phyloP scores from a whole-genome alignment of 306 rosid species.

The Benincasa hispida region DNA sequence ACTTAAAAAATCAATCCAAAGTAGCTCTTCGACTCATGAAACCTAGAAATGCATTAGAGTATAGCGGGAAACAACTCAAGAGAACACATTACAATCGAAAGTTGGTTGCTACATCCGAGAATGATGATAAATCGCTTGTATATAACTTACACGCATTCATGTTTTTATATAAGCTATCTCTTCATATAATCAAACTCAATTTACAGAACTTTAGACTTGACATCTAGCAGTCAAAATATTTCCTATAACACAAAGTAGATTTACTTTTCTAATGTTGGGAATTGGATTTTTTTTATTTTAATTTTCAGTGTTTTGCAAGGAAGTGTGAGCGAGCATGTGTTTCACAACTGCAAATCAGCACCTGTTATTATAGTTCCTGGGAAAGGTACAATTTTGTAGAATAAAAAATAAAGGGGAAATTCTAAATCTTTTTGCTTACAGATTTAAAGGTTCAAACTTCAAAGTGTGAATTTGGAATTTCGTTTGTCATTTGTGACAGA shows the following conservation, averaged over 20 bases:
- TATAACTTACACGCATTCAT: background rate
- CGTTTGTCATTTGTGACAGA: conserved; percentile 21
- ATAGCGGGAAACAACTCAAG: background rate
- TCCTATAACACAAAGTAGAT: background rate
- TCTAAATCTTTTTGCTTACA: background rate
- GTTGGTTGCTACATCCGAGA: background rate
- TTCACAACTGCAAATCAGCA: conserved; percentile 70
- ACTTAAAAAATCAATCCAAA: no score
- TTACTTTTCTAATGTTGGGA: background rate
- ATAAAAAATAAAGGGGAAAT: background rate
- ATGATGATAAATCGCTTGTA: background rate
- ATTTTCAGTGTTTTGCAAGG: conserved; percentile 62
- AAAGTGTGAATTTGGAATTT: background rate
- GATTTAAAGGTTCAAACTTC: background rate
- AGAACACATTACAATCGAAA: background rate
- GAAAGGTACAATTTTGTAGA: conserved; percentile 28
- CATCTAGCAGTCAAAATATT: background rate
- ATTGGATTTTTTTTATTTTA: background rate
- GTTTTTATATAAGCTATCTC: background rate
- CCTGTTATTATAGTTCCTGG: conserved; percentile 81
- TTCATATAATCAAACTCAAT: background rate
- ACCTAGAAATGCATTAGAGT: background rate
- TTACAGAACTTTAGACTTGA: background rate
- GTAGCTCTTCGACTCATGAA: background rate
- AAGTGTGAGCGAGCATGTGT: conserved; percentile 73